Conservation (phyloP, 2,329 filamentous ascomycete genomes). For the Calonectria honghensis region DNA sequence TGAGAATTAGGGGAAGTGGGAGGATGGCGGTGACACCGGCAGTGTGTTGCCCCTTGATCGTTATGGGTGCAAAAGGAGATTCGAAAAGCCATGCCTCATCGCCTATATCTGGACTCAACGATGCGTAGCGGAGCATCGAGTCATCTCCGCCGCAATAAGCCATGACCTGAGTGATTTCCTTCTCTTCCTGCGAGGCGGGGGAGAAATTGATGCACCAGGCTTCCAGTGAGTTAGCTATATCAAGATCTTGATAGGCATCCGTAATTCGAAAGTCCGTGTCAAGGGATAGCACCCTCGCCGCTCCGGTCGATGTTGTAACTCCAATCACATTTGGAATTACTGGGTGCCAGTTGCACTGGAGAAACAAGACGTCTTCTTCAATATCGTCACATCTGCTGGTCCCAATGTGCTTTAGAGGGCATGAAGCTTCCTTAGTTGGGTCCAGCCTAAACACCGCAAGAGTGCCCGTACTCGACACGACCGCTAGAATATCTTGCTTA, state of each 20-base stretch:
- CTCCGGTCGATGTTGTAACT: constrained; percentile 82
- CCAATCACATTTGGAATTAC: constrained; percentile 73
- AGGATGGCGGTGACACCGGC: constrained; percentile 93
- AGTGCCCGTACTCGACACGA: constrained; percentile 85
- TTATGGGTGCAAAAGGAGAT: constrained; percentile 53
- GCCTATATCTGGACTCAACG: constrained; percentile 54
- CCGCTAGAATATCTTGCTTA: constrained; percentile 76
- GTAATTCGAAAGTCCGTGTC: constrained; percentile 64
- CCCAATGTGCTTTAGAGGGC: constrained; percentile 63
- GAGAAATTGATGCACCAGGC: constrained; percentile 84
- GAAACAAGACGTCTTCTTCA: constrained; percentile 77
- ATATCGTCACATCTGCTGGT: constrained; percentile 70
- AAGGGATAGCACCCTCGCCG: constrained; percentile 74
- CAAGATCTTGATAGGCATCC: constrained; percentile 58
- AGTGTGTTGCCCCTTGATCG: constrained; percentile 74
- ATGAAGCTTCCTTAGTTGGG: constrained; percentile 58
- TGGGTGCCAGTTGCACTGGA: constrained; percentile 86
- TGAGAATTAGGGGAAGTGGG: constrained; percentile 71
- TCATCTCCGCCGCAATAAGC: constrained; percentile 87
- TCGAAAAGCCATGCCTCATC: constrained; percentile 42
- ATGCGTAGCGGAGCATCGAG: constrained; percentile 72
- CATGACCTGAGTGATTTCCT: constrained; percentile 58
- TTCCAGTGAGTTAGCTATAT: constrained; percentile 75
- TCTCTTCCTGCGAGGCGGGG: constrained; percentile 50
- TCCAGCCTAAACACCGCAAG: constrained; percentile 78